Conservation (phyloP, 768 basidiomycete species). For the Lactifluus echinatus region DNA sequence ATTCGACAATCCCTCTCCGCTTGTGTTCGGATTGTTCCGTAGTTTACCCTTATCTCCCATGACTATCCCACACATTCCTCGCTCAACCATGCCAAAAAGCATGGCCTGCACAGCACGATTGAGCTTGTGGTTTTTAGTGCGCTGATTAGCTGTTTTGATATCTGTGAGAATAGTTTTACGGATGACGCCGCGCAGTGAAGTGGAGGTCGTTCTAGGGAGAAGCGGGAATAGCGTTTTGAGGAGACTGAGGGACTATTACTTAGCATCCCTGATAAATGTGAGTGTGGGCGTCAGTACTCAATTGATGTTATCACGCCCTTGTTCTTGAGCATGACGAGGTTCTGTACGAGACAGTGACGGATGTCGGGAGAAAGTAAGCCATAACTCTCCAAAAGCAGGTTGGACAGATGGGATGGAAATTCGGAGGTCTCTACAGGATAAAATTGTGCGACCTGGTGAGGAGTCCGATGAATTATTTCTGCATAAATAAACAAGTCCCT, state of each 20-base stretch:
- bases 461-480: neutral
- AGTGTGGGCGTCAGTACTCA: constrained; percentile 48
- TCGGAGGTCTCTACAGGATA: constrained; percentile 87
- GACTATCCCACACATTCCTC: constrained; percentile 77
- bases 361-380: constrained; percentile 69
- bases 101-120: constrained; percentile 94
- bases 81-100: constrained; percentile 93
- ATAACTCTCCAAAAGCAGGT: constrained; percentile 73
- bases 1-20: constrained; percentile 32
- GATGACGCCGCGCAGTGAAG: constrained; percentile 74
- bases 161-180: constrained; percentile 91
- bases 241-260: constrained; percentile 43
- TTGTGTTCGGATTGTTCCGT: constrained; percentile 34
- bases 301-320: constrained; percentile 89
- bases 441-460: constrained; percentile 69
- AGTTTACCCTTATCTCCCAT: constrained; percentile 77
- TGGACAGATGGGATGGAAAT: constrained; percentile 73
- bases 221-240: constrained; percentile 90
- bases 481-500: neutral
- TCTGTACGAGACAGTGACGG: constrained; percentile 78
- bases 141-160: constrained; percentile 82
- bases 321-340: constrained; percentile 87
- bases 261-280: neutral
- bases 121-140: constrained; percentile 88
- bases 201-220: constrained; percentile 86